Evolutionary conservation across 805 yeast species (phyloP).

Genomic region (Clavispora vitiphila): DNA sequence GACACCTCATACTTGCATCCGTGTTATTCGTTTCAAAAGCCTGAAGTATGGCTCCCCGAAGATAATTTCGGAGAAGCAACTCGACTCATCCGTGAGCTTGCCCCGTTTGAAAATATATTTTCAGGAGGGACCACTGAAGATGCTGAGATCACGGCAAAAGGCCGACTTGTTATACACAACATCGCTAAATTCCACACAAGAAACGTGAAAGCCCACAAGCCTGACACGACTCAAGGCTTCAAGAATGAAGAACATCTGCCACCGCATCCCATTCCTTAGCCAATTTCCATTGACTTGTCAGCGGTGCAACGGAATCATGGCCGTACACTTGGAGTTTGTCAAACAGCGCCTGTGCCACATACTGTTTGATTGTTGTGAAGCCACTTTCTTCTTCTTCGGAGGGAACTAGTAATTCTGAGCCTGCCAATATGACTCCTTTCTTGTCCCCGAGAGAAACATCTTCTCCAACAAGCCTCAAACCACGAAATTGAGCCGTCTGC

Average conservation of each 20-base stretch:
- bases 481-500: constrained; percentile 12
- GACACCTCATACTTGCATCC: constrained; percentile 32
- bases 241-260: constrained; percentile 9
- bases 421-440: constrained; percentile 7
- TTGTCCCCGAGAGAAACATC: constrained; percentile 5
- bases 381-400: constrained; percentile 1
- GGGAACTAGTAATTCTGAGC: constrained; percentile 6
- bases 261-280: constrained; percentile 12
- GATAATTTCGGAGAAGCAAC: constrained; percentile 8
- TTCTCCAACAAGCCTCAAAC: constrained; percentile 12
- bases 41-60: constrained; percentile 36
- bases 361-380: constrained; percentile 6
- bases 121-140: constrained; percentile 11
- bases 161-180: background rate
- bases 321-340: constrained; percentile 10
- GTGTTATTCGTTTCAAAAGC: constrained; percentile 31
- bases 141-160: constrained; percentile 1
- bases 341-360: constrained; percentile 9
- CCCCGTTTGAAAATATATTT: constrained; percentile 1
- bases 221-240: no score
- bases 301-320: constrained; percentile 13
- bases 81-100: background rate
- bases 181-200: no score
- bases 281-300: constrained; percentile 12
- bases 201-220: no score